Evolutionary conservation across 208 protist genomes (phyloP).

Genomic region (Wallacemonas rigidus): DNA sequence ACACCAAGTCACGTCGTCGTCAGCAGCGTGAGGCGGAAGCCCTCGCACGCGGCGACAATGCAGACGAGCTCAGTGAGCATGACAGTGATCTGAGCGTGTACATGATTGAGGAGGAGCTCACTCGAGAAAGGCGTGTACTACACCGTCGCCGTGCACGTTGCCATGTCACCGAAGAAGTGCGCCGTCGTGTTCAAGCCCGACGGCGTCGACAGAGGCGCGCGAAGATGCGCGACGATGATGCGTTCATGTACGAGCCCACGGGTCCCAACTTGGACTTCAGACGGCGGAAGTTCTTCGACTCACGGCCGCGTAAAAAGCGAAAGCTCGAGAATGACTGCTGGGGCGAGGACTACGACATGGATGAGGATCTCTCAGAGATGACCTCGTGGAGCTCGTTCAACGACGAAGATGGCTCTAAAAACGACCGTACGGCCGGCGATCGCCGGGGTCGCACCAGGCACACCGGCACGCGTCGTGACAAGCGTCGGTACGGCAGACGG

Average conservation of each 20-base stretch:
- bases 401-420: constrained; percentile 22
- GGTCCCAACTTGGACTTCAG: constrained; percentile 13
- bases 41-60: constrained; percentile 6
- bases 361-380: constrained; percentile 28
- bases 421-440: constrained; percentile 19
- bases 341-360: constrained; percentile 23
- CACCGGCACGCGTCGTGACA: constrained; percentile 22
- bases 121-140: constrained; percentile 36
- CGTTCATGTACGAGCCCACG: constrained; percentile 26
- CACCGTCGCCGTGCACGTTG: constrained; percentile 31
- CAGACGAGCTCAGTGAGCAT: constrained; percentile 1
- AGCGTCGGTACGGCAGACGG: constrained; percentile 16
- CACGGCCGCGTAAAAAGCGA: constrained; percentile 32
- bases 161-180: constrained; percentile 4
- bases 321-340: constrained; percentile 30
- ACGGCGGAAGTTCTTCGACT: constrained; percentile 29
- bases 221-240: constrained; percentile 2
- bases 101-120: constrained; percentile 60
- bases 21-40: constrained; percentile 14
- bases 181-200: neutral
- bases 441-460: constrained; percentile 23
- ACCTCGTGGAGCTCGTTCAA: constrained; percentile 42
- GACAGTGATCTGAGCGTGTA: constrained; percentile 27
- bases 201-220: neutral
- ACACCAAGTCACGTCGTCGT: constrained; percentile 17